Evolutionary conservation across 2,329 filamentous ascomycete species (phyloP).

Genomic region (Pseudogymnoascus sp.): DNA sequence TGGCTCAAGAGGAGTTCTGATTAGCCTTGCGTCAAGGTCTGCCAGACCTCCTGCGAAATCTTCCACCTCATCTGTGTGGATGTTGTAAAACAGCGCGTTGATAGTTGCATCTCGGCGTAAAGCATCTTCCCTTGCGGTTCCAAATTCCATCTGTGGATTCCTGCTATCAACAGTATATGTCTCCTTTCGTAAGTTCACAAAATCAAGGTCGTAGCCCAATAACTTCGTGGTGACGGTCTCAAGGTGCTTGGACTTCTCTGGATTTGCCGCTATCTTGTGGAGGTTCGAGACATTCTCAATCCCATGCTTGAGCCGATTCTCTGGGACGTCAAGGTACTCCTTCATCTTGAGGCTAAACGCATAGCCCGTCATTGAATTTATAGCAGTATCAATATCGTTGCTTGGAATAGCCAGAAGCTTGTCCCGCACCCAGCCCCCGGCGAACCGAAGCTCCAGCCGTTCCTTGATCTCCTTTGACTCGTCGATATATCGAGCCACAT

Average conservation of each 20-base stretch:
- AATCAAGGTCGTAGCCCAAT: conserved; percentile 80
- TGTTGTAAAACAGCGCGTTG: conserved; percentile 93
- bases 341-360: conserved; percentile 63
- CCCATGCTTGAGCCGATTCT: conserved; percentile 52
- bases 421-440: conserved; percentile 82
- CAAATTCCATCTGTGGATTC: conserved; percentile 89
- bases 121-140: conserved; percentile 84
- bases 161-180: conserved; percentile 82
- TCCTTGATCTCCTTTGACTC: conserved; percentile 38
- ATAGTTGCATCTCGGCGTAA: conserved; percentile 83
- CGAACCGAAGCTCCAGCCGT: conserved; percentile 62
- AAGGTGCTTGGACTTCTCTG: conserved; percentile 92
- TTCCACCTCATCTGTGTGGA: conserved; percentile 70
- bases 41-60: conserved; percentile 74
- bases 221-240: conserved; percentile 84
- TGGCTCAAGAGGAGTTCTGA: conserved; percentile 79
- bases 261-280: conserved; percentile 85
- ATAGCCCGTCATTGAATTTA: conserved; percentile 77
- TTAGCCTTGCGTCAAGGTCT: conserved; percentile 64
- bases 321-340: conserved; percentile 54
- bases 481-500: conserved; percentile 67
- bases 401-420: conserved; percentile 65
- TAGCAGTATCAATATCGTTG: conserved; percentile 77
- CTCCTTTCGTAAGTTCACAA: conserved; percentile 90
- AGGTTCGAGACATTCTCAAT: conserved; percentile 61